Percentiles rank a stretch among this genome's conserved stretches.
Evolutionary conservation across 257 asterid species (phyloP).

Genomic region (Solanum arcanum): DNA sequence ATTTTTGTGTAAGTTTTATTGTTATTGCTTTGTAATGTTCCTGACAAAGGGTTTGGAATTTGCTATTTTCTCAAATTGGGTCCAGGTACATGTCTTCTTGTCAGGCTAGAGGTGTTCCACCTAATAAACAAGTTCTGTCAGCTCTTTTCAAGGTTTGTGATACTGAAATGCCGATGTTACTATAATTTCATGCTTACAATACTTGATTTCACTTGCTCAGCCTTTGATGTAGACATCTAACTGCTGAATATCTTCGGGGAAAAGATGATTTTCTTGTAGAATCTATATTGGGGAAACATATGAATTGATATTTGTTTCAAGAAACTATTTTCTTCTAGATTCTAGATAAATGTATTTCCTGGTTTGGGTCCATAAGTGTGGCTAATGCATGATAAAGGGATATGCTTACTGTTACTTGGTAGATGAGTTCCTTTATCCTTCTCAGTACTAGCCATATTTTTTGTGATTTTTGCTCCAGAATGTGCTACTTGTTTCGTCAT

Average conservation of each 20-base stretch:
- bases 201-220: background rate
- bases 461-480: background rate
- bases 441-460: background rate
- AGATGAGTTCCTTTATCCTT: background rate
- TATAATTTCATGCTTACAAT: background rate
- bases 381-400: background rate
- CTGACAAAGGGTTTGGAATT: background rate
- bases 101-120: conserved; percentile 38
- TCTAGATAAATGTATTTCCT: background rate
- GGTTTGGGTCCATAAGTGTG: background rate
- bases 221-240: background rate
- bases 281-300: background rate
- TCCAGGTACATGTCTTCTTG: conserved; percentile 65
- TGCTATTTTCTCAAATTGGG: background rate
- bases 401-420: background rate
- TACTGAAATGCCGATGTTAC: background rate
- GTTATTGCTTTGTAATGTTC: background rate
- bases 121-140: conserved; percentile 43
- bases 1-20: background rate
- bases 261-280: background rate
- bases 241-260: background rate
- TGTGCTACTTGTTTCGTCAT: background rate
- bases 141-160: conserved; percentile 61
- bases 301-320: background rate
- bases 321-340: background rate